Conservation (phyloP, 306 rosid species). For the Prunus mira region DNA sequence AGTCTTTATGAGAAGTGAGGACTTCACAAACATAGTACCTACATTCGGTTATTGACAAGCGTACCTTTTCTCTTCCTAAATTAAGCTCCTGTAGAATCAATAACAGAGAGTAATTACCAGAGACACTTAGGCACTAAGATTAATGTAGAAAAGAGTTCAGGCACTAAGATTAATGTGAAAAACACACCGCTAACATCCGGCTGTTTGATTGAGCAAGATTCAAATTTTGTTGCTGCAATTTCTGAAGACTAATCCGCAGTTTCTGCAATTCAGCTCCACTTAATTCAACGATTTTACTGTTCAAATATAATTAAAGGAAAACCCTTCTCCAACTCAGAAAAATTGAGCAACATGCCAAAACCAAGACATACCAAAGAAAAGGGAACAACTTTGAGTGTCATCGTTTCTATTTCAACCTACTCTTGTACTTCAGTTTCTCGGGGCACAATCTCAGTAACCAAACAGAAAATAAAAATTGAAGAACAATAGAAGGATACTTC, state of each 20-base stretch:
- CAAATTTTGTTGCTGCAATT: constrained; percentile 79
- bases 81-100: constrained; percentile 68
- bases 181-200: constrained; percentile 62
- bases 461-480: not conserved
- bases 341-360: not conserved
- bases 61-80: constrained; percentile 71
- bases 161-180: not conserved
- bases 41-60: constrained; percentile 13
- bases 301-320: constrained; percentile 34
- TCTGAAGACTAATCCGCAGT: constrained; percentile 54
- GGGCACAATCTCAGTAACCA: not conserved
- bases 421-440: not conserved
- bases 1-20: not conserved
- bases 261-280: constrained; percentile 67
- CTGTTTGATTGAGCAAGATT: constrained; percentile 82
- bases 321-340: not conserved
- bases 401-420: not conserved
- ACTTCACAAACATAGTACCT: not conserved
- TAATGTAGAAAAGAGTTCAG: not conserved
- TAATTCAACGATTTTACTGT: constrained; percentile 60
- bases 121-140: not conserved
- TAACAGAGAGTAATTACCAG: constrained; percentile 8
- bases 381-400: not conserved
- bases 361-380: not conserved
- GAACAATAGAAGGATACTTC: constrained; percentile 55